A percentile compares a stretch with the other conserved stretches of the same genome.
These are phyloP conservation scores for Penicillium odoratum DNA, from an alignment of 495 filamentous ascomycete genomes.

Conservation along the genomic window DNA sequence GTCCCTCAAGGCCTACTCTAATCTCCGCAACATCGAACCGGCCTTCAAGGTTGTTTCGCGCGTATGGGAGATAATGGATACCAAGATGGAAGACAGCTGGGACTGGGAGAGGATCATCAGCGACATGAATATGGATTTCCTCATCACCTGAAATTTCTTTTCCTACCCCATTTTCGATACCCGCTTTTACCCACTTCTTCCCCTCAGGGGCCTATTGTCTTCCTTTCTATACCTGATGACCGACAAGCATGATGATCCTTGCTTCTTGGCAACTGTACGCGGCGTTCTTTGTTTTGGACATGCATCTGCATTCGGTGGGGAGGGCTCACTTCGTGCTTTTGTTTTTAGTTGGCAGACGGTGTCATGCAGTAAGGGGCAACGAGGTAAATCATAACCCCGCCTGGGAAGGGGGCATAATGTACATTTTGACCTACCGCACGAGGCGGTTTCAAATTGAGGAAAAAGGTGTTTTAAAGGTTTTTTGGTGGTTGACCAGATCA, in stretches of 20 bases:
- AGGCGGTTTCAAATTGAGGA: background rate
- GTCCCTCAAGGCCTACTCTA: conserved; percentile 71
- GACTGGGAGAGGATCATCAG: conserved; percentile 87
- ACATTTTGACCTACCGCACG: background rate
- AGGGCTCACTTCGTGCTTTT: conserved; percentile 9
- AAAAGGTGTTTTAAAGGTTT: background rate
- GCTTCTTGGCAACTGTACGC: conserved; percentile 21
- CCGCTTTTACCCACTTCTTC: conserved; percentile 6
- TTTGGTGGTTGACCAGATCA: background rate
- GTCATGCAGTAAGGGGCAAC: conserved; percentile 2
- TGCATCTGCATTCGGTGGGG: conserved; percentile 23
- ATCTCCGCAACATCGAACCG: conserved; percentile 76
- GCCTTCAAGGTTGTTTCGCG: conserved; percentile 73
- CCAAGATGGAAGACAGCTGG: conserved; percentile 72
- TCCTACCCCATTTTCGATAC: conserved; percentile 20
- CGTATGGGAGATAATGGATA: conserved; percentile 83
- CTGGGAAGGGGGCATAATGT: background rate
- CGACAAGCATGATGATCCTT: conserved; percentile 20
- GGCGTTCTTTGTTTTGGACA: conserved; percentile 19
- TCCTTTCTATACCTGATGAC: conserved; percentile 8
- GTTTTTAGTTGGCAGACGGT: conserved; percentile 5
- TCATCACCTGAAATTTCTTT: conserved; percentile 58
- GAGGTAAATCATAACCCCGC: background rate
- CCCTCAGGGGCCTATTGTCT: no score
- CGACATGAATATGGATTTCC: conserved; percentile 77